phyloP scores from a whole-genome alignment of 345 rosid species.

The Euphorbia tirucalli region DNA sequence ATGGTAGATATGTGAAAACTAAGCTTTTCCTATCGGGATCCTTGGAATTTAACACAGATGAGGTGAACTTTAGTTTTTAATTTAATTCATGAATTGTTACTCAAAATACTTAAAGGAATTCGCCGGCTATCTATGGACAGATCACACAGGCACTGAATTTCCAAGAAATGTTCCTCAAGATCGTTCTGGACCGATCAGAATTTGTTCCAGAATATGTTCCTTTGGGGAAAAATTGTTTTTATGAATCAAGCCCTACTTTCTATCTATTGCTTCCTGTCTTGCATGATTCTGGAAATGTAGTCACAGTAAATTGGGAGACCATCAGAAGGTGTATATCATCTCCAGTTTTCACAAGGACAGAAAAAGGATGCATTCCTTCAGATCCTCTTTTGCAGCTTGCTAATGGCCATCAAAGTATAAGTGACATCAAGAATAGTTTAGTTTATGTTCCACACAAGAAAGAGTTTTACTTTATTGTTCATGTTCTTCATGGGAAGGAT shows the following conservation, averaged over 20 bases:
- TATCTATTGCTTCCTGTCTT: conserved; percentile 80
- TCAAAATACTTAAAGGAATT: conserved; percentile 14
- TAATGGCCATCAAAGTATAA: conserved; percentile 49
- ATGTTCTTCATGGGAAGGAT: conserved; percentile 42
- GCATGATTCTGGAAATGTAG: conserved; percentile 25
- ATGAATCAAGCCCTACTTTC: conserved; percentile 44
- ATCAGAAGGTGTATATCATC: conserved; percentile 71
- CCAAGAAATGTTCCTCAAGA: conserved; percentile 79
- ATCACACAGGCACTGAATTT: conserved; percentile 56
- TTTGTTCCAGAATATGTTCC: conserved; percentile 51
- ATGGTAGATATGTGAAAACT: conserved; percentile 63
- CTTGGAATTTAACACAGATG: conserved; percentile 42
- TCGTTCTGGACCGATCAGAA: conserved; percentile 61
- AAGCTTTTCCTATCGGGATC: conserved; percentile 52
- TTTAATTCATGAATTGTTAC: conserved; percentile 10
- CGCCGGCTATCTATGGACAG: conserved; percentile 38
- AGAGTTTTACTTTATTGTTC: conserved; percentile 53
- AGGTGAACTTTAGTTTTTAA: conserved; percentile 44
- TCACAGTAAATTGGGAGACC: conserved; percentile 62
- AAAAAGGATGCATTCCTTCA: conserved; percentile 31
- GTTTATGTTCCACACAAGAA: conserved; percentile 58
- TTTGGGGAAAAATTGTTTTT: conserved; percentile 45
- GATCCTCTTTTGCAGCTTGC: conserved; percentile 46
- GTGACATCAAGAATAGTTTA: conserved; percentile 72
- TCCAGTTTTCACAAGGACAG: conserved; percentile 50